phyloP scores from a whole-genome alignment of 495 filamentous ascomycete species.

The Aspergillus haitiensis region DNA sequence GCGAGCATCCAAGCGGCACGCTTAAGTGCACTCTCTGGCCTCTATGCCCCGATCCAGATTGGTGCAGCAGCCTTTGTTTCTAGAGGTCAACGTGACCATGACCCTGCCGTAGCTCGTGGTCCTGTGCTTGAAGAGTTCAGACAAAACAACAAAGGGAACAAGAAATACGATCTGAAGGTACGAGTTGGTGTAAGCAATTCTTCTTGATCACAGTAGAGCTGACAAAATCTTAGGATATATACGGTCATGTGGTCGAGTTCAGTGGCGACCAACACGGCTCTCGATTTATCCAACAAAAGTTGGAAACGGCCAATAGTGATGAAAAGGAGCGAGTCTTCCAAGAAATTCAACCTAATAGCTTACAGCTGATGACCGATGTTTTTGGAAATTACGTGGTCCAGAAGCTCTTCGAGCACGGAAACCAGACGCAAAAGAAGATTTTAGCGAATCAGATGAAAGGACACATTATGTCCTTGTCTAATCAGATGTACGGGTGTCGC shows the following conservation, averaged over 20 bases:
- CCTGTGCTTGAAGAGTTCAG: constrained; percentile 77
- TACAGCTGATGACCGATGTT: constrained; percentile 93
- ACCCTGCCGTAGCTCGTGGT: constrained; percentile 66
- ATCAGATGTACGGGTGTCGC: constrained; percentile 92
- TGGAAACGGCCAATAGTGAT: constrained; percentile 93
- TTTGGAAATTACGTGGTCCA: constrained; percentile 99
- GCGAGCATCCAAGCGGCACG: constrained; percentile 37
- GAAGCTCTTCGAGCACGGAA: constrained; percentile 96
- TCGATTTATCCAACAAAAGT: constrained; percentile 91
- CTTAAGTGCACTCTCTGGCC: constrained; percentile 39
- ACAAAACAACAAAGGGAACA: constrained; percentile 70
- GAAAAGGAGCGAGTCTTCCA: constrained; percentile 93
- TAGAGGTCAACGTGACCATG: constrained; percentile 61
- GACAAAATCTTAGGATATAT: constrained; percentile 67
- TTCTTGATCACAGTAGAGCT: constrained; percentile 9
- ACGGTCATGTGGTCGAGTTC: constrained; percentile 87
- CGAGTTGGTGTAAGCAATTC: constrained; percentile 5
- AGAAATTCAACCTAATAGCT: constrained; percentile 77
- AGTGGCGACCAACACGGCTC: constrained; percentile 95
- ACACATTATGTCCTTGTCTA: constrained; percentile 73
- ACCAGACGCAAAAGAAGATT: constrained; percentile 86
- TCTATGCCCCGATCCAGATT: constrained; percentile 35
- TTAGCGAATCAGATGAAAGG: constrained; percentile 84
- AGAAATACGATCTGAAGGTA: constrained; percentile 82
- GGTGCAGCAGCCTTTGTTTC: constrained; percentile 41